These are phyloP conservation scores for Rhizopus arrhizus DNA, from an alignment of 371 early-diverging fungal genomes.

Conservation along the genomic window DNA sequence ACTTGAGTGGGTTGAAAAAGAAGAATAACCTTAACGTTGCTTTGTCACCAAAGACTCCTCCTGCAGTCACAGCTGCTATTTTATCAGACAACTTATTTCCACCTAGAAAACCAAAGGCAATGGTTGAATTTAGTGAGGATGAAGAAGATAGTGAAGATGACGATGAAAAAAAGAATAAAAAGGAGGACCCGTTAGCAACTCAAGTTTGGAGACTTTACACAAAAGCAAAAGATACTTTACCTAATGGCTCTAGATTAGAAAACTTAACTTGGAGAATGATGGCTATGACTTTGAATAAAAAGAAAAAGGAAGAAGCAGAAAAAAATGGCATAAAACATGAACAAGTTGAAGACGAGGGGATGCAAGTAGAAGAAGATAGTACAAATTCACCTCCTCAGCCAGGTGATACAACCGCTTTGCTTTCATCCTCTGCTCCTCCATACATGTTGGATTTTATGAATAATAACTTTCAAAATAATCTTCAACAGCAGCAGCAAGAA, in stretches of 20 bases:
- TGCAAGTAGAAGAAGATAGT: slow-evolving; percentile 13
- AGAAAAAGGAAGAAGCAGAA: slow-evolving; percentile 24
- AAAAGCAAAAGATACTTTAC: slow-evolving; percentile 63
- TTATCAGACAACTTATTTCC: slow-evolving; percentile 35
- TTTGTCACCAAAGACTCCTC: slow-evolving; percentile 29
- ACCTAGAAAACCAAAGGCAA: slow-evolving; percentile 31
- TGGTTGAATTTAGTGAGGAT: slow-evolving; percentile 36
- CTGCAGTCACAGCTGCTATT: slow-evolving; percentile 35
- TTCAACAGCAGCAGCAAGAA: slow-evolving; percentile 9
- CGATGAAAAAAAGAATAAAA: slow-evolving; percentile 30
- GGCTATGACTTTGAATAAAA: slow-evolving; percentile 59
- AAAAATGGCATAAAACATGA: neutral
- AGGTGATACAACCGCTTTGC: slow-evolving; percentile 29
- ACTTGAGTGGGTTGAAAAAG: slow-evolving; percentile 14
- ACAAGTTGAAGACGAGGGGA: neutral
- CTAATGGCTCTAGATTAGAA: slow-evolving; percentile 62
- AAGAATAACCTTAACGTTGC: slow-evolving; percentile 7
- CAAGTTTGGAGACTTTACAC: slow-evolving; percentile 69
- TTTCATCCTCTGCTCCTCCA: slow-evolving; percentile 41
- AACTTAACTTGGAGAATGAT: slow-evolving; percentile 71
- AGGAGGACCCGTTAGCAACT: slow-evolving; percentile 57
- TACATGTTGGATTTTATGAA: slow-evolving; percentile 34
- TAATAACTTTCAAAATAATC: slow-evolving; percentile 2
- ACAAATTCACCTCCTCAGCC: slow-evolving; percentile 27
- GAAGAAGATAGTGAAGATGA: slow-evolving; percentile 30